These are phyloP conservation scores for Kwoniella heveanensis DNA, from an alignment of 768 basidiomycete genomes.

Conservation along the genomic window DNA sequence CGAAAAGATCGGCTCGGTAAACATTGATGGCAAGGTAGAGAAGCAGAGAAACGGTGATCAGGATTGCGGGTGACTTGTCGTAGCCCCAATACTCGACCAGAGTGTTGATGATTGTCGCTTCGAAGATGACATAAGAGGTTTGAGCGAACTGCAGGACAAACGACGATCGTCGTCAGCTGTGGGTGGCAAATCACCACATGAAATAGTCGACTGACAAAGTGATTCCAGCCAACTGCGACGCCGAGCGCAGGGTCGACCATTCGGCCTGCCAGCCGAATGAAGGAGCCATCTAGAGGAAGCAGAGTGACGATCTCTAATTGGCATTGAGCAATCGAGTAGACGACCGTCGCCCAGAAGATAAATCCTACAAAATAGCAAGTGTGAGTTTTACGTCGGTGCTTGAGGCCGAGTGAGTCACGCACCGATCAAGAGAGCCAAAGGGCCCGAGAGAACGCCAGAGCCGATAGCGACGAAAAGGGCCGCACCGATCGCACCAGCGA, in stretches of 20 bases:
- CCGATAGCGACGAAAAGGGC: constrained; percentile 28
- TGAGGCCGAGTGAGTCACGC: background rate
- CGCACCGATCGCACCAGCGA: constrained; percentile 30
- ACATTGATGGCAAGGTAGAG: constrained; percentile 27
- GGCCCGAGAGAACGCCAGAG: constrained; percentile 17
- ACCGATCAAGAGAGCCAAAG: constrained; percentile 18
- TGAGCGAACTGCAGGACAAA: constrained; percentile 14
- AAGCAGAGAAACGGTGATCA: constrained; percentile 22
- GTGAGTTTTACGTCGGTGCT: background rate
- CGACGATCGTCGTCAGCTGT: background rate
- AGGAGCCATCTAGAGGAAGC: constrained; percentile 33
- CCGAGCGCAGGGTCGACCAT: constrained; percentile 33
- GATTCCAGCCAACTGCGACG: constrained; percentile 22
- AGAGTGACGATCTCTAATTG: constrained; percentile 27
- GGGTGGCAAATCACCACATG: background rate
- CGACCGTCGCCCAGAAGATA: constrained; percentile 24
- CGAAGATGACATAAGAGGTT: constrained; percentile 26
- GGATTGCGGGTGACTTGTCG: constrained; percentile 21
- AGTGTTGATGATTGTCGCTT: constrained; percentile 31
- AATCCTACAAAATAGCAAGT: background rate
- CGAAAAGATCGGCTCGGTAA: constrained; percentile 26
- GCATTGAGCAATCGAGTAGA: constrained; percentile 22
- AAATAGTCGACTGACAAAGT: constrained; percentile 8
- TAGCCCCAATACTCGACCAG: constrained; percentile 33
- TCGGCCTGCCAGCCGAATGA: constrained; percentile 26